phyloP scores from a whole-genome alignment of 768 basidiomycete genomes.

The Tricholoma sp. region DNA sequence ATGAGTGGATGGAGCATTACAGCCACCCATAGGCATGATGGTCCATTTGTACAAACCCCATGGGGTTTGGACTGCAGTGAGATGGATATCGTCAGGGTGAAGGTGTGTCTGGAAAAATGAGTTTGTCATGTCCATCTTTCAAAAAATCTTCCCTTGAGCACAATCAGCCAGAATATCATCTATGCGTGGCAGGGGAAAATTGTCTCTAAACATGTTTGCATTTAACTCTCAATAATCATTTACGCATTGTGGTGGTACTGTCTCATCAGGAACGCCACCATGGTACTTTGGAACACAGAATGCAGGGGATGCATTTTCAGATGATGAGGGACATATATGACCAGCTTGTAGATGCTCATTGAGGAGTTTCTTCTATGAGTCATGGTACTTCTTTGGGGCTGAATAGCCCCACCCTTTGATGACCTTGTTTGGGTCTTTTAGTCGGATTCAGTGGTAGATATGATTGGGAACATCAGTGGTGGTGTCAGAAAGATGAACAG shows the following conservation, averaged over 20 bases:
- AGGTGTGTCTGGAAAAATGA: not conserved
- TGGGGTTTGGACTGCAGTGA: not conserved
- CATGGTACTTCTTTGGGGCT: conserved; percentile 26
- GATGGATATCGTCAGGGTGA: not conserved
- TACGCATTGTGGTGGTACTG: not conserved
- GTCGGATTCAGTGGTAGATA: conserved; percentile 20
- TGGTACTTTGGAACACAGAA: conserved; percentile 3
- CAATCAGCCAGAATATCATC: conserved; percentile 1
- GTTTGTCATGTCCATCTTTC: not conserved
- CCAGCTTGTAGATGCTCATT: conserved; percentile 28
- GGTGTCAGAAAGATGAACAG: conserved; percentile 16
- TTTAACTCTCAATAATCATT: not conserved
- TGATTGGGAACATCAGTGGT: conserved; percentile 15
- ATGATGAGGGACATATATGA: conserved; percentile 21
- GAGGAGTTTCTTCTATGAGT: conserved; percentile 26
- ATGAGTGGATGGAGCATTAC: not conserved
- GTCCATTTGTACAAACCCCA: not conserved
- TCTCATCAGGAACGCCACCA: not conserved
- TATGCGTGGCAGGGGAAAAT: not conserved
- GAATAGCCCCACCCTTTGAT: conserved; percentile 21
- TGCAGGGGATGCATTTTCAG: conserved; percentile 9
- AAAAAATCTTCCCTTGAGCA: not conserved
- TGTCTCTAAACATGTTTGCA: not conserved
- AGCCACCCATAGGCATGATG: not conserved
- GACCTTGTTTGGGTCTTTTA: conserved; percentile 22